Evolutionary conservation across 352 stramenopile species (phyloP), one percentile per base, ranked within the genome.

Genomic region (Pythium volutum): DNA sequence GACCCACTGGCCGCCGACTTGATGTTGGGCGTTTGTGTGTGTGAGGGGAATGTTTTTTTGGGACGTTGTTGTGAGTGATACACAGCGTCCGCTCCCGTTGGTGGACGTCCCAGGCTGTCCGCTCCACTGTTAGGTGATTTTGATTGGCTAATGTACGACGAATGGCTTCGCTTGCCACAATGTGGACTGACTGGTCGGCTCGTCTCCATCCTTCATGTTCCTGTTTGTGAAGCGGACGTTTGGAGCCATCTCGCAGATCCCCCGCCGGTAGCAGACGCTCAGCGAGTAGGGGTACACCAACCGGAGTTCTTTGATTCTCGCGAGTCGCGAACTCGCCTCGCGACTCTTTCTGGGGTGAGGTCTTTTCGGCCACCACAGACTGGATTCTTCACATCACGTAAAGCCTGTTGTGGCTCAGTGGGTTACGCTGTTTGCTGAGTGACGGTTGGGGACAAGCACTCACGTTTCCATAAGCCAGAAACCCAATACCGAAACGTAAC

Each of bases 31-130:
- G 20, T 53, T 55, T 42, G 53, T 60, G 41, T 50, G 52, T 11
- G 48, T 25, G 46, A 25, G 46, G 31, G 31, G 14, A 15, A 36
- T 68, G 58, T 71, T 75, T 75, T 75, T 71, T 71, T 66, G 52
- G 67, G 60, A 68, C 62, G 55, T 36, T 66, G 64, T 38, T 16
- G 49, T 59, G 59, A 64, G 62, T 64, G 55, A 64, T 69, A 55
- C 52, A 62, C 8, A 33, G 3, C 36, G 25, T 26, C 55, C 46
- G 46, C 46, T 46, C 36, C 39, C 3, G 7, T 4, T 36, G 50
- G 25, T 47, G 31, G 29, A 36, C 45, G 50, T 47, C 62, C n/a
- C 39, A 42, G 26, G 38, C 23, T 52, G 46, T 71, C 64, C 64
- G 64, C 64, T 71, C 64, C 64, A 71, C 64, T 20, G 4, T 47